phyloP scores from a whole-genome alignment of 306 rosid genomes.

The Prunus salicina region DNA sequence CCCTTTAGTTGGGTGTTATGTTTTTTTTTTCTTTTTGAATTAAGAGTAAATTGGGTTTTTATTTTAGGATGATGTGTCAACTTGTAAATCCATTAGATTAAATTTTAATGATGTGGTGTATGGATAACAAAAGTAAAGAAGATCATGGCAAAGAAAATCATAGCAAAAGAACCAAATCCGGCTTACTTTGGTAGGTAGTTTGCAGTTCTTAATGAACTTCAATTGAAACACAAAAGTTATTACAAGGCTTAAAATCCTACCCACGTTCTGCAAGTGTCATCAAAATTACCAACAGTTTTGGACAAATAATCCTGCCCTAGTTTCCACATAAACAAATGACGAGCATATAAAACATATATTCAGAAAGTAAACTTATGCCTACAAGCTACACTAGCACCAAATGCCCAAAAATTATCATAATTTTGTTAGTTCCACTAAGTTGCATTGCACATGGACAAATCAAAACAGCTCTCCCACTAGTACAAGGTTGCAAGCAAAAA shows the following conservation, averaged over 20 bases:
- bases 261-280: not conserved
- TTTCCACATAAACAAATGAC: not conserved
- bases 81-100: no score
- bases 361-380: not conserved
- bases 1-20: no score
- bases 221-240: not conserved
- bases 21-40: no score
- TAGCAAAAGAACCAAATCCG: no score
- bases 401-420: constrained; percentile 32
- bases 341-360: not conserved
- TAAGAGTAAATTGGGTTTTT: no score
- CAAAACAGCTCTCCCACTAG: constrained; percentile 25
- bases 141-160: no score
- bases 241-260: not conserved
- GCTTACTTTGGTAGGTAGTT: not conserved
- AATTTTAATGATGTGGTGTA: no score
- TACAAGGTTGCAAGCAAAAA: constrained; percentile 23
- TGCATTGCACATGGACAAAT: constrained; percentile 39
- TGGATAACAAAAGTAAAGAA: no score
- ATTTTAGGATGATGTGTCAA: no score
- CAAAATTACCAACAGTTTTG: not conserved
- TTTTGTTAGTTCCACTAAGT: constrained; percentile 33
- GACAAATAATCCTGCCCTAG: not conserved
- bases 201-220: not conserved
- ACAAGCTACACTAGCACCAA: constrained; percentile 1